phyloP scores from a whole-genome alignment of 106 monocot genomes.

The Dioscorea alata region DNA sequence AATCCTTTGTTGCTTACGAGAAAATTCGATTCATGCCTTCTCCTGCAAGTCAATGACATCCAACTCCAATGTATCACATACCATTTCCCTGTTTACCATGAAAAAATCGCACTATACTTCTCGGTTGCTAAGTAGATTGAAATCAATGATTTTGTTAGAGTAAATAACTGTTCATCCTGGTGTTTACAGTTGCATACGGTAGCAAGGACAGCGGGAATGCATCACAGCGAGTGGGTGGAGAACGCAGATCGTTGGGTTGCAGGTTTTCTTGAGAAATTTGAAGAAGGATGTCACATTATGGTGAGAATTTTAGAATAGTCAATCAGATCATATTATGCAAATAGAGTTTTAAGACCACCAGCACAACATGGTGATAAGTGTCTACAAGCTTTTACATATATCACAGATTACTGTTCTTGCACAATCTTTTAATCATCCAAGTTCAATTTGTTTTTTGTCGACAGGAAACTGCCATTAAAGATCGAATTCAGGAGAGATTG shows the following conservation, averaged over 20 bases:
- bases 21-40: too few species aligned
- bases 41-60: too few species aligned
- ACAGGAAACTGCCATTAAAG: constrained; percentile 86
- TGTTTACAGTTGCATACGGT: constrained; percentile 56
- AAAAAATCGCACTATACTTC: too few species aligned
- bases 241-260: constrained; percentile 76
- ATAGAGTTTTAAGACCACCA: background rate
- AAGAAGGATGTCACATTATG: constrained; percentile 75
- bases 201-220: constrained; percentile 54
- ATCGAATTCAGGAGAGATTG: constrained; percentile 63
- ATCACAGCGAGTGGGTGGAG: constrained; percentile 57
- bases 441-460: background rate
- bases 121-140: background rate
- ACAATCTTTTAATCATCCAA: background rate
- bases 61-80: background rate
- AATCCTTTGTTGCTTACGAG: too few species aligned
- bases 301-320: constrained; percentile 15
- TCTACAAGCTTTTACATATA: background rate
- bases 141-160: background rate
- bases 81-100: background rate
- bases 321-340: background rate
- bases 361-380: background rate
- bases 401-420: background rate
- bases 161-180: background rate
- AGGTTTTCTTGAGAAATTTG: constrained; percentile 81